Evolutionary conservation across 805 yeast genomes (phyloP).

Genomic region (Lipomyces starkeyi): DNA sequence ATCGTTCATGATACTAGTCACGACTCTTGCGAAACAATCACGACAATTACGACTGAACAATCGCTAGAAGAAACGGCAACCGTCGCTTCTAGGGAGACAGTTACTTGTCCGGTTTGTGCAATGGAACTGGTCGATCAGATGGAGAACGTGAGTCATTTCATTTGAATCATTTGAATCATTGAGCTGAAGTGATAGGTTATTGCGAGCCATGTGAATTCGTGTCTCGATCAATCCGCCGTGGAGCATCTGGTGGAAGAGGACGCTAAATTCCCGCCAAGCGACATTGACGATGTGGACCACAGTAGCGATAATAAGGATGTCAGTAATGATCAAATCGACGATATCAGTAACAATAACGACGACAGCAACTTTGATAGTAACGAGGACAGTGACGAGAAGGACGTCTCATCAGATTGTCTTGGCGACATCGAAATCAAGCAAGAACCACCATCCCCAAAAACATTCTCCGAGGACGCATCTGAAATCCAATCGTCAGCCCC

Average conservation of each 20-base stretch:
- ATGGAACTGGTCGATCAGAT: background rate
- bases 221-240: conserved; percentile 5
- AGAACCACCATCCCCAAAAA: conserved; percentile 2
- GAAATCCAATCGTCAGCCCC: background rate
- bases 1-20: background rate
- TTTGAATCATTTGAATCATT: background rate
- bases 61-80: background rate
- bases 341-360: background rate
- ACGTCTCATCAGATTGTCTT: background rate
- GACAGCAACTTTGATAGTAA: background rate
- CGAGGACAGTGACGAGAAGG: background rate
- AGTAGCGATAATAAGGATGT: background rate
- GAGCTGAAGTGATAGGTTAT: background rate
- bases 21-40: background rate
- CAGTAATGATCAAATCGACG: background rate
- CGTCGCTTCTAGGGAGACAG: background rate
- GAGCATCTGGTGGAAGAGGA: background rate
- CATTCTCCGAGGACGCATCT: background rate
- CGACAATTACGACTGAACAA: background rate
- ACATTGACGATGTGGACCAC: background rate
- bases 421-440: conserved; percentile 6
- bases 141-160: background rate
- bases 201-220: conserved; percentile 11
- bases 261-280: background rate
- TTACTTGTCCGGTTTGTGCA: conserved; percentile 4